Conservation (phyloP, 2,329 filamentous ascomycete genomes). For the Diaporthe longicolla region DNA sequence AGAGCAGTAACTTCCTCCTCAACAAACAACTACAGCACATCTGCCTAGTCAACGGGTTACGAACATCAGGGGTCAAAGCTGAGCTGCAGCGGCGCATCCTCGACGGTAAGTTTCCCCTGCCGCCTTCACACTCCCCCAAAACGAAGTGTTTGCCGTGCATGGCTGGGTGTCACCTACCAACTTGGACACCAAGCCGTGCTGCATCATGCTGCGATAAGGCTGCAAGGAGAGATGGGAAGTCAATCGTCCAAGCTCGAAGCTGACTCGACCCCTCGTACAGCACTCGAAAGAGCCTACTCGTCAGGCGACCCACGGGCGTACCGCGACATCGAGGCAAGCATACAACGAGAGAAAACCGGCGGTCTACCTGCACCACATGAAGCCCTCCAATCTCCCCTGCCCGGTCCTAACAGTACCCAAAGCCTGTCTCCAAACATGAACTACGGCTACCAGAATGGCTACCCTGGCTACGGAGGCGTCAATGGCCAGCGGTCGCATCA, state of each 20-base stretch:
- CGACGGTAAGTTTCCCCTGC: slow-evolving; percentile 74
- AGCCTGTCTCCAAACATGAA: slow-evolving; percentile 36
- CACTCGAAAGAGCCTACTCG: slow-evolving; percentile 36
- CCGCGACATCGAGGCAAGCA: slow-evolving; percentile 38
- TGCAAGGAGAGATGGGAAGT: background rate
- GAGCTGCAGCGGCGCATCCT: slow-evolving; percentile 84
- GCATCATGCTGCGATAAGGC: background rate
- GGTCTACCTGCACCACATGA: slow-evolving; percentile 29
- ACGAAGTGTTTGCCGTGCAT: background rate
- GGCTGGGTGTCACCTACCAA: background rate
- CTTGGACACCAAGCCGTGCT: background rate
- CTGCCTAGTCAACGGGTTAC: slow-evolving; percentile 80
- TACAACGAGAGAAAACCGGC: slow-evolving; percentile 39
- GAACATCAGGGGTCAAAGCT: slow-evolving; percentile 87
- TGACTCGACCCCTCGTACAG: slow-evolving; percentile 38
- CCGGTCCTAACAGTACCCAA: slow-evolving; percentile 32
- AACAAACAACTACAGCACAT: slow-evolving; percentile 81
- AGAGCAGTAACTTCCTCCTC: slow-evolving; percentile 57
- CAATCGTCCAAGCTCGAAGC: slow-evolving; percentile 13
- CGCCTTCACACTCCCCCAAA: background rate
- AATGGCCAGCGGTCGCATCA: slow-evolving; percentile 38
- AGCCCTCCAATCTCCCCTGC: slow-evolving; percentile 17
- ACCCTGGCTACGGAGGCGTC: slow-evolving; percentile 32
- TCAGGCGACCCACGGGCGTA: slow-evolving; percentile 30
- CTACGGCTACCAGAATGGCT: slow-evolving; percentile 36